Conservation (phyloP, 805 yeast species). For the Myxozyma lipomycoides region DNA sequence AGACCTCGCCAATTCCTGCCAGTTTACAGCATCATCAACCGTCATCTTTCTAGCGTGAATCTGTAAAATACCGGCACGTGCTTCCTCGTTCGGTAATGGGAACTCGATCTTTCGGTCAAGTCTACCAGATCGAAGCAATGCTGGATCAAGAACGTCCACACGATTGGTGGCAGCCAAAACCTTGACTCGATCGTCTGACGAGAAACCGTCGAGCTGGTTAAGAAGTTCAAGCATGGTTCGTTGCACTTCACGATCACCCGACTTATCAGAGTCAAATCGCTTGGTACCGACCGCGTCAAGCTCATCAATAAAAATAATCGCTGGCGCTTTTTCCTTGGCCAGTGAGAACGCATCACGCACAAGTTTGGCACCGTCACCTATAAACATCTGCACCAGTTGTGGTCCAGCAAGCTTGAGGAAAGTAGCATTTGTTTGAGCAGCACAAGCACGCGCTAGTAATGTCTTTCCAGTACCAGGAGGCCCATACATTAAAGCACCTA, state of each 20-base stretch:
- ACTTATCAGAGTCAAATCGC: conserved; percentile 93
- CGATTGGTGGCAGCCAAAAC: conserved; percentile 98
- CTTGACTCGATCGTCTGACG: conserved; percentile 94
- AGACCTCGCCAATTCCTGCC: conserved; percentile 97
- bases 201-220: conserved; percentile 97
- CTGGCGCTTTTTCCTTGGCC: conserved; percentile 97
- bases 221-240: conserved; percentile 98
- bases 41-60: conserved; percentile 97
- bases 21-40: conserved; percentile 83
- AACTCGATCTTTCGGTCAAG: conserved; percentile 96
- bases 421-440: conserved; percentile 97
- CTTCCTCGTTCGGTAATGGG: conserved; percentile 96
- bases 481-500: conserved; percentile 85
- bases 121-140: conserved; percentile 93
- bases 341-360: conserved; percentile 96
- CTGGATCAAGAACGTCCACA: conserved; percentile 98
- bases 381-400: conserved; percentile 95
- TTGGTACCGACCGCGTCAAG: conserved; percentile 98
- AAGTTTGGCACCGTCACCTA: conserved; percentile 97
- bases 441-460: conserved; percentile 94
- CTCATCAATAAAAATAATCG: conserved; percentile 96
- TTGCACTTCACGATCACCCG: conserved; percentile 98
- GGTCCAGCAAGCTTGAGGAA: conserved; percentile 96
- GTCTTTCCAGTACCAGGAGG: conserved; percentile 99
- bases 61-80: conserved; percentile 87